Conservation (phyloP, 2,329 filamentous ascomycete species). For the Penicillium aurantiogriseum region DNA sequence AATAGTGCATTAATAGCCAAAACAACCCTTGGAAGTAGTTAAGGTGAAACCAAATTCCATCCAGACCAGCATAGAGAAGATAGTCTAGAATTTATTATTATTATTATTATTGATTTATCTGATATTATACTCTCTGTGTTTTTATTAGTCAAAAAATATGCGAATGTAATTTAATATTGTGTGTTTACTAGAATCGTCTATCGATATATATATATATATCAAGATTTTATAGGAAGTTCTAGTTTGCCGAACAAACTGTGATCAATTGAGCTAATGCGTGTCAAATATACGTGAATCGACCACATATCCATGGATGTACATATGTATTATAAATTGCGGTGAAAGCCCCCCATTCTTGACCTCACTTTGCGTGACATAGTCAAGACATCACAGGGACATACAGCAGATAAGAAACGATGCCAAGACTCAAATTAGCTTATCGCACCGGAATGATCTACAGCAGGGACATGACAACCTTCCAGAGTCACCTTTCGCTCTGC, state of each 20-base stretch:
- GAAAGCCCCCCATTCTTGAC: not conserved
- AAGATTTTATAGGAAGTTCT: not conserved
- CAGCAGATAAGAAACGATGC: not conserved
- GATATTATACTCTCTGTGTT: not conserved
- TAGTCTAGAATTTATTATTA: too few relatives aligned
- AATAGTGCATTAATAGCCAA: not conserved
- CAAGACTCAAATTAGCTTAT: slow-evolving; percentile 3
- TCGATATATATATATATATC: not conserved
- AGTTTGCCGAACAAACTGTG: not conserved
- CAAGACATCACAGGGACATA: too few relatives aligned
- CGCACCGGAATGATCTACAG: not conserved
- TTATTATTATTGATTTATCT: not conserved
- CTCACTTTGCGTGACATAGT: not conserved
- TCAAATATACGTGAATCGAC: too few relatives aligned
- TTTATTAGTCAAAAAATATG: too few relatives aligned
- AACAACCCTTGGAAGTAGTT: not conserved
- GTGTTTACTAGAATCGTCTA: not conserved
- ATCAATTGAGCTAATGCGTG: not conserved
- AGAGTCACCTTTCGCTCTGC: not conserved
- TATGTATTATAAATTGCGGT: not conserved
- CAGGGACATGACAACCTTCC: not conserved
- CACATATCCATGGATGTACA: too few relatives aligned
- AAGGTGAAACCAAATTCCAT: not conserved
- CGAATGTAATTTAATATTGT: too few relatives aligned
- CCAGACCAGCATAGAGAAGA: not conserved